Percentiles rank a stretch among this genome's conserved stretches.
Evolutionary conservation across 805 yeast genomes (phyloP).

Genomic region (Torulaspora indica): DNA sequence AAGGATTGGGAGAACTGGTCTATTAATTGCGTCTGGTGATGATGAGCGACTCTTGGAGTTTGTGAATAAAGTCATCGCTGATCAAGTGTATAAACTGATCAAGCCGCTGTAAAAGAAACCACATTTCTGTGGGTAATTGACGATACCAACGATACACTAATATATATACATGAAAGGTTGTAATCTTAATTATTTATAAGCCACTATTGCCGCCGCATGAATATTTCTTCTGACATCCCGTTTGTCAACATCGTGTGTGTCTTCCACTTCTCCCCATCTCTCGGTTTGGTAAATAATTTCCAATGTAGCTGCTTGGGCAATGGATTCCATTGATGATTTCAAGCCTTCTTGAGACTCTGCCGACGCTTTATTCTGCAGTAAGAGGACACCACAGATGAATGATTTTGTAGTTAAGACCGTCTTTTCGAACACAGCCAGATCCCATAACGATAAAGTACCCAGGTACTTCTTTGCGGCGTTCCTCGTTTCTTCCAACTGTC

Average conservation of each 20-base stretch:
- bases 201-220: constrained; percentile 67
- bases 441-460: constrained; percentile 59
- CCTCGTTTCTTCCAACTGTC: constrained; percentile 57
- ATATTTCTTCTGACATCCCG: constrained; percentile 81
- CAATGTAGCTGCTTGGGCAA: constrained; percentile 70
- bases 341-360: constrained; percentile 20
- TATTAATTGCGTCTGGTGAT: constrained; percentile 14
- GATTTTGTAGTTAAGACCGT: constrained; percentile 85
- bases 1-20: constrained; percentile 32
- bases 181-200: constrained; percentile 27
- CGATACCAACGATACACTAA: constrained; percentile 4
- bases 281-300: constrained; percentile 82
- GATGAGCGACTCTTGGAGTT: constrained; percentile 27
- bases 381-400: constrained; percentile 70
- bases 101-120: constrained; percentile 3
- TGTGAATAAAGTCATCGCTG: constrained; percentile 23
- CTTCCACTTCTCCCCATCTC: constrained; percentile 98
- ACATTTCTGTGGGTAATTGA: neutral
- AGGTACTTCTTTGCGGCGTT: constrained; percentile 63
- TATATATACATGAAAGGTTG: constrained; percentile 4
- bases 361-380: constrained; percentile 46
- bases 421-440: constrained; percentile 82
- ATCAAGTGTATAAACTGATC: constrained; percentile 25
- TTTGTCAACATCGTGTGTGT: constrained; percentile 95
- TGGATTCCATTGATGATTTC: constrained; percentile 54